A percentile compares a stretch with the other conserved stretches of the same genome.
These are phyloP conservation scores for Phytophthora quininea DNA, from an alignment of 352 stramenopile species.

Conservation along the genomic window DNA sequence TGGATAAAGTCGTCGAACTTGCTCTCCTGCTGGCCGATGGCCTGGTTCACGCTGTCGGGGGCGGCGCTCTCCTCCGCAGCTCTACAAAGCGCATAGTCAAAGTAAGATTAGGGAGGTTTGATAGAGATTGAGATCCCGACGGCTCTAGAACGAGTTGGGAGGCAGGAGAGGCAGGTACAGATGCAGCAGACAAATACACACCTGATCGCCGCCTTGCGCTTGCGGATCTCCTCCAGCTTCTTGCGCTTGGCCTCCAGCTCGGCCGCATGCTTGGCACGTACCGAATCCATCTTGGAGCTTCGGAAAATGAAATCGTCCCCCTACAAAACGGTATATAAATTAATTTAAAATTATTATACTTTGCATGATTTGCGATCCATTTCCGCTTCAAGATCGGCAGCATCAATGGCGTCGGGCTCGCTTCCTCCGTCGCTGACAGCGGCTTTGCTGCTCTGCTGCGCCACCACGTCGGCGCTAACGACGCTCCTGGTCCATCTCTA, in stretches of 20 bases:
- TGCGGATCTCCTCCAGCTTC: conserved; percentile 91
- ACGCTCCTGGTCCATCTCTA: conserved; percentile 49
- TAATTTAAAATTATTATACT: not conserved
- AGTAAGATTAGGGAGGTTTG: not conserved
- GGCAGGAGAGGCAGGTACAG: not conserved
- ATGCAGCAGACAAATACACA: conserved; percentile 22
- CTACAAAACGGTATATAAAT: not conserved
- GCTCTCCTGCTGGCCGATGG: conserved; percentile 73
- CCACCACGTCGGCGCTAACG: conserved; percentile 42
- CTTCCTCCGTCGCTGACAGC: conserved; percentile 20
- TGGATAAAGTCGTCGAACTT: conserved; percentile 89
- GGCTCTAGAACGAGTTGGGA: not conserved
- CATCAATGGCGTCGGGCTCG: conserved; percentile 1
- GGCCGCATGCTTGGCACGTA: conserved; percentile 83
- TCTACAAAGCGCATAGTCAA: conserved; percentile 22
- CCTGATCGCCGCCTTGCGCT: conserved; percentile 81
- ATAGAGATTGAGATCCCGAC: not conserved
- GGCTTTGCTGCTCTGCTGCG: conserved; percentile 51
- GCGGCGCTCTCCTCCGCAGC: conserved; percentile 52
- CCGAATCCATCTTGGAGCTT: conserved; percentile 54
- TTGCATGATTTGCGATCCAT: not conserved
- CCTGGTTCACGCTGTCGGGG: conserved; percentile 55
- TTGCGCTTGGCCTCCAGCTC: conserved; percentile 89
- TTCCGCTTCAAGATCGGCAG: conserved; percentile 9
- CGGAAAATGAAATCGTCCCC: conserved; percentile 1